Percentiles rank a stretch among this genome's conserved stretches.
Conservation (phyloP, 2,329 filamentous ascomycete genomes). For the Ascochyta koolunga region DNA sequence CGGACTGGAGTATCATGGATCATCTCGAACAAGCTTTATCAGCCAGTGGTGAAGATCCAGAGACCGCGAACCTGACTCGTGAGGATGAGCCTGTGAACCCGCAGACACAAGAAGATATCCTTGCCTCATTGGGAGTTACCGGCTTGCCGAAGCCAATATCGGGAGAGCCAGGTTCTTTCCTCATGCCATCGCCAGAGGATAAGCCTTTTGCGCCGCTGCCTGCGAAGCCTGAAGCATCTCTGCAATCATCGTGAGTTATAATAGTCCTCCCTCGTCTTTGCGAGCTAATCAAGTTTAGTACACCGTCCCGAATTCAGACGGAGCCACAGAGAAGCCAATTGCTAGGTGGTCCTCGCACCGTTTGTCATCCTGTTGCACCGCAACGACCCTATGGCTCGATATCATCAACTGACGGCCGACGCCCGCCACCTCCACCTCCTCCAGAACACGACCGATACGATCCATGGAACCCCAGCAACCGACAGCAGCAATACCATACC, state of each 20-base stretch:
- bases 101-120: conserved; percentile 45
- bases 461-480: conserved; percentile 31
- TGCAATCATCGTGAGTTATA: conserved; percentile 22
- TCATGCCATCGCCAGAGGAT: conserved; percentile 16
- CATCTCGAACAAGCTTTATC: conserved; percentile 49
- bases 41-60: conserved; percentile 20
- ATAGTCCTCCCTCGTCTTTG: background rate
- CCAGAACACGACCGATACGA: conserved; percentile 22
- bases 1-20: conserved; percentile 48
- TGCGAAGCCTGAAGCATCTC: conserved; percentile 23
- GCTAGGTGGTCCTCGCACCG: conserved; percentile 25
- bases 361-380: conserved; percentile 14
- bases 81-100: conserved; percentile 14
- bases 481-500: conserved; percentile 21
- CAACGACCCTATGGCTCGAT: conserved; percentile 38
- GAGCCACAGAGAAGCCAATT: conserved; percentile 31
- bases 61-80: background rate
- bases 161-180: conserved; percentile 23
- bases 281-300: conserved; percentile 14
- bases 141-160: conserved; percentile 46
- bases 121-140: conserved; percentile 46
- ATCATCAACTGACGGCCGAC: conserved; percentile 17
- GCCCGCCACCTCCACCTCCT: conserved; percentile 34
- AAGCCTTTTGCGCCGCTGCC: conserved; percentile 21
- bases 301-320: conserved; percentile 16